Evolutionary conservation across 2,329 filamentous ascomycete genomes (phyloP), one percentile per base, ranked within the genome.

Genomic region (Penicillium sp.): DNA sequence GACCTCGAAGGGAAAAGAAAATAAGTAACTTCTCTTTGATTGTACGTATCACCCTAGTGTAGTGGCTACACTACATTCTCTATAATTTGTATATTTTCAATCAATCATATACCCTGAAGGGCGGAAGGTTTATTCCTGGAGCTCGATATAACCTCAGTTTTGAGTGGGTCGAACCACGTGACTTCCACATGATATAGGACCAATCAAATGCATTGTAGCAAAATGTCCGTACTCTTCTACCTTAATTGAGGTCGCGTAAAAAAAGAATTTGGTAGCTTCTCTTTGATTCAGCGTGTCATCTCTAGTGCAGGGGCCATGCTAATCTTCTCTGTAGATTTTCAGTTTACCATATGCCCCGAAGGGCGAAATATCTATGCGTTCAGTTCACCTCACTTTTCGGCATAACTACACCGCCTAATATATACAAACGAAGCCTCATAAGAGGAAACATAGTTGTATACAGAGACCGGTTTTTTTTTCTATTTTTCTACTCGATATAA

Each of bases 241-340:
- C 35, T 8, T n/a, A n/a, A 36, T n/a, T 2, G 15, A 36, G 35
- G 2, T n/a, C 7, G 17, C 2, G 35, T n/a, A 8, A 6, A 7
- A 6, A 35, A 36, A 17, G 9, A 36, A 36, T 9, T 38, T 10
- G 80, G 81, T 82, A 84, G 85, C 82, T 85, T 87, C 86, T 89
- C 87, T 89, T 88, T 88, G 86, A 85, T 86, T 85, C 81, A 88
- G 86, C 86, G 87, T 91, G 89, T 93, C 90, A 93, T 93, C 90
- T 89, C 93, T 93, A 92, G 89, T 86, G 83, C 83, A 86, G 83
- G 84, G 87, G 87, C 87, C 87, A 89, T 89, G 87, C 87, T 89
- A 89, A 88, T 88, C 83, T 88, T 88, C 85, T 88, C 84, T 87
- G 82, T 86, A 84, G 84, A 81, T 81, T 83, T 84, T 83, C 81